Evolutionary conservation across 108 stramenopile species (phyloP).

Genomic region (Asterionellopsis glacialis): DNA sequence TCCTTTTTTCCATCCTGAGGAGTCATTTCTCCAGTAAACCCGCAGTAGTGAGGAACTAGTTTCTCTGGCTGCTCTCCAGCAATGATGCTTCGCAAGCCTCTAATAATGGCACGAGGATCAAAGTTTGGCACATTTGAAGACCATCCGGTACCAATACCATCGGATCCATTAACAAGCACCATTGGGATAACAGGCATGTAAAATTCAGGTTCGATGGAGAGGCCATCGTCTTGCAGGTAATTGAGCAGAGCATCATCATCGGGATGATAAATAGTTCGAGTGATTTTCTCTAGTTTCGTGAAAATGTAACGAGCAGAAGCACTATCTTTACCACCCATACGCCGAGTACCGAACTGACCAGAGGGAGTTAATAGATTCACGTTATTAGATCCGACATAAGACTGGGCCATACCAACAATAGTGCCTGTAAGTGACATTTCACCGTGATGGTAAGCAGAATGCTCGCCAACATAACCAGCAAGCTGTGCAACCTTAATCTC

Average conservation of each 20-base stretch:
- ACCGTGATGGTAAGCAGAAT: slow-evolving; percentile 99
- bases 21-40: slow-evolving; percentile 85
- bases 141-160: slow-evolving; percentile 99
- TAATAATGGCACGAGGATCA: slow-evolving; percentile 87
- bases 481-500: slow-evolving; percentile 98
- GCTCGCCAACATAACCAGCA: slow-evolving; percentile 89
- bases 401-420: slow-evolving; percentile 97
- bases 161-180: slow-evolving; percentile 81
- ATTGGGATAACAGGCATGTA: slow-evolving; percentile 95
- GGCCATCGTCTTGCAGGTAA: slow-evolving; percentile 96
- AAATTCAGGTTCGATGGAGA: slow-evolving; percentile 93
- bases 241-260: slow-evolving; percentile 95
- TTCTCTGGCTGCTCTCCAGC: slow-evolving; percentile 48
- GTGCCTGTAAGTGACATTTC: slow-evolving; percentile 93
- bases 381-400: slow-evolving; percentile 96
- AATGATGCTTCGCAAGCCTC: slow-evolving; percentile 83
- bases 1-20: slow-evolving; percentile 42
- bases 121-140: slow-evolving; percentile 77
- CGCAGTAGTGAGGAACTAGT: slow-evolving; percentile 79
- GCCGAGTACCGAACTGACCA: slow-evolving; percentile 98
- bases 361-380: slow-evolving; percentile 92
- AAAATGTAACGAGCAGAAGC: slow-evolving; percentile 99
- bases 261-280: slow-evolving; percentile 94
- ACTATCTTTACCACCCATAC: slow-evolving; percentile 94
- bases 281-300: slow-evolving; percentile 92